Base-by-base conservation (phyloP, 257 asterid species). In the Jasminum sambac region DNA sequence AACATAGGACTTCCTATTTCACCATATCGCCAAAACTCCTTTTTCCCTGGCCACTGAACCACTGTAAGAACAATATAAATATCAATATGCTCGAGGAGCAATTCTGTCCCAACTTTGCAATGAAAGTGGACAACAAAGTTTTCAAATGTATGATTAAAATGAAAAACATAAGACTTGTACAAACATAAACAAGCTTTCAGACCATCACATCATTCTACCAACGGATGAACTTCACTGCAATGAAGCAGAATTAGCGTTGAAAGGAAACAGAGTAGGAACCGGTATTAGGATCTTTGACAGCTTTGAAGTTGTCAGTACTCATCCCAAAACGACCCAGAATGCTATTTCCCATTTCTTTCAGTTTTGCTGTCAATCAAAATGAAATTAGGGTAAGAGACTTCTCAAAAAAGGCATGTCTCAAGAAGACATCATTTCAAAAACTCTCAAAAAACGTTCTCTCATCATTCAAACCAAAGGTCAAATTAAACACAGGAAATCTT, bases 281-380 rank as follows among this genome's bases (percentile, higher is more conserved):
- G 12, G 95, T 86, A 41, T 85, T 92, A 25, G 98, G 97, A 78
- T 92, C 98, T 77, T 92, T 79, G 25, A 92, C 97, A 26, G 98
- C 89, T 82, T 92, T 92, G 66, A 90, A 90, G 74, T 92, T 92
- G 90, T 92, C 97, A 0, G 82, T 77, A n/a, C 95, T 90, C 98
- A 92, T 90, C 58, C 98, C 98, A 71, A 92, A 92, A 64, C 93
- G 93, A 16, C 97, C 97, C 79, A 92, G 83, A 78, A 90, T 74
- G 25, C 96, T 88, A 62, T 90, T 90, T 71, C 98, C 97, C 96
- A 90, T 83, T 24, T 92, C 98, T 77, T 92, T 92, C 69, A 92
- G 80, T 80, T 92, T 92, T 38, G 96, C 98, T 90, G 90, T 77
- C 38, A 72, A 71, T 36, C 30, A 55, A 55, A 8, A 64, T 69